These are phyloP conservation scores for Musa beccarii DNA, from an alignment of 176 grass and related monocot species.

Conservation along the genomic window DNA sequence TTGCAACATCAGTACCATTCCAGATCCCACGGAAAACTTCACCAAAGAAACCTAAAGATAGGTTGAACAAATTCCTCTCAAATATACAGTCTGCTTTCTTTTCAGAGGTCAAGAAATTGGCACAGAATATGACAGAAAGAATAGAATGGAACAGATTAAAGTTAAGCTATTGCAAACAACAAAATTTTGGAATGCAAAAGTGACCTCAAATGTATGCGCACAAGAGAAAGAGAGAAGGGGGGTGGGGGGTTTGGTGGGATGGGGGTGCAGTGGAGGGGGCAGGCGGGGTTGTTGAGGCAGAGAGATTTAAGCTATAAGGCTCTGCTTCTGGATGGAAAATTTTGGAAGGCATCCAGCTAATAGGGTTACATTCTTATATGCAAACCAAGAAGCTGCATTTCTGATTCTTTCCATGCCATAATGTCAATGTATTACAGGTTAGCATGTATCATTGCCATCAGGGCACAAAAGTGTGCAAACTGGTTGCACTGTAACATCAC, in stretches of 20 bases:
- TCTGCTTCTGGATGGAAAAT: background rate
- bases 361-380: background rate
- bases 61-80: background rate
- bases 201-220: no score
- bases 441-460: no score
- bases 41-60: constrained; percentile 75
- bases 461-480: no score
- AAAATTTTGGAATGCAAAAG: no score
- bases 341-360: background rate
- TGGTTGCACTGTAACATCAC: background rate
- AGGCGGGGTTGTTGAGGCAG: no score
- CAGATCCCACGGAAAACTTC: constrained; percentile 98
- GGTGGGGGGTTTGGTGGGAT: no score
- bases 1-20: constrained; percentile 99
- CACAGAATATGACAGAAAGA: background rate
- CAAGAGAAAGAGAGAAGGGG: no score
- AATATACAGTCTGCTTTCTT: background rate
- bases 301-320: background rate
- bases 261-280: no score
- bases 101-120: background rate
- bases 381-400: background rate
- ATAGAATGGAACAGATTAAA: background rate
- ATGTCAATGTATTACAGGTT: no score
- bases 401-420: no score
- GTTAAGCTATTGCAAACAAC: no score